These are phyloP conservation scores for Ceratobasidium sp. DNA, from an alignment of 1,284 basidiomycete species.

Conservation along the genomic window DNA sequence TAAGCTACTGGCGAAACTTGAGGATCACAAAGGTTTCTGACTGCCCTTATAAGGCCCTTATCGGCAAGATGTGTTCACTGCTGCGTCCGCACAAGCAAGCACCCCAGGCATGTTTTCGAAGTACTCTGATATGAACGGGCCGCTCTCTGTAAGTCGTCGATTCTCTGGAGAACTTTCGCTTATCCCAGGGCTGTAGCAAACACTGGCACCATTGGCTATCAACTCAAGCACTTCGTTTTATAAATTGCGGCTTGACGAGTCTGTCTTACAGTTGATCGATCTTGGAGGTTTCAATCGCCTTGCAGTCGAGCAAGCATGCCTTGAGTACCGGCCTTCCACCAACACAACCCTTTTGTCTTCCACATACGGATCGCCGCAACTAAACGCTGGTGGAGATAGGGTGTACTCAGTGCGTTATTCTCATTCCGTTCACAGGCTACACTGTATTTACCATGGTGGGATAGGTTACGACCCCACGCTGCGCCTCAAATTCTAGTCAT, in stretches of 20 bases:
- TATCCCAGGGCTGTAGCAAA: conserved; percentile 9
- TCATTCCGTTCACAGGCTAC: no score
- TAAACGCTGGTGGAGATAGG: background rate
- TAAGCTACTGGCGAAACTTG: background rate
- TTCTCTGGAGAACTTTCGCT: no score
- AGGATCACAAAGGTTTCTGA: background rate
- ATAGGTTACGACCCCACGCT: conserved; percentile 14
- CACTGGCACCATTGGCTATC: conserved; percentile 10
- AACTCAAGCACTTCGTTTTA: conserved; percentile 25
- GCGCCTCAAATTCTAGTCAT: conserved; percentile 22
- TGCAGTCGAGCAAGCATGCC: conserved; percentile 23
- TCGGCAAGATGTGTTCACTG: conserved; percentile 28
- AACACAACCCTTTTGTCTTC: conserved; percentile 18
- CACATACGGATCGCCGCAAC: conserved; percentile 10
- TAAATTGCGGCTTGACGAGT: conserved; percentile 28
- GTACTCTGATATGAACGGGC: conserved; percentile 31
- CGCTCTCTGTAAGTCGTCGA: conserved; percentile 6
- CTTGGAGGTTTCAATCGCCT: conserved; percentile 11
- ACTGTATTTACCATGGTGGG: background rate
- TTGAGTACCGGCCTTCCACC: conserved; percentile 3
- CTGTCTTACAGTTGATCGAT: conserved; percentile 18
- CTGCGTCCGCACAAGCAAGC: background rate
- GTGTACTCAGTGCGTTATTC: conserved; percentile 10
- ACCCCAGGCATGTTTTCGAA: background rate
- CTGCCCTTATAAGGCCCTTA: conserved; percentile 21